Percentiles rank a stretch among this genome's conserved stretches.
Conservation (phyloP, 2,329 filamentous ascomycete species). For the Penicillium sp. region DNA sequence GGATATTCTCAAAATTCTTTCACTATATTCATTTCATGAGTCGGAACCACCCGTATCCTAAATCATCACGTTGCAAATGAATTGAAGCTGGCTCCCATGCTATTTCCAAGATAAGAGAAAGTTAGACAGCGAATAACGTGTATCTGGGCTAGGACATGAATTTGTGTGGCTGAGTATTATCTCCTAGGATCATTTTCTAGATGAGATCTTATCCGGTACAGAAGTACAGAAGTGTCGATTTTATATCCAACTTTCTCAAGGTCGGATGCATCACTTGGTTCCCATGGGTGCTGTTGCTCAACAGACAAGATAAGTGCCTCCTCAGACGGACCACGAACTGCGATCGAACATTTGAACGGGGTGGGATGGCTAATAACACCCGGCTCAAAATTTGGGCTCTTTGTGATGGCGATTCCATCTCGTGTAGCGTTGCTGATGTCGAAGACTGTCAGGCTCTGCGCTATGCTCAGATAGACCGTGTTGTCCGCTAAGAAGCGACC, state of each 20-base stretch:
- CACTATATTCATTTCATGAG: neutral
- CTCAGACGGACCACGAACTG: conserved; percentile 1
- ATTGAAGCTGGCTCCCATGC: neutral
- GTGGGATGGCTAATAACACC: conserved; percentile 45
- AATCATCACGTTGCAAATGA: neutral
- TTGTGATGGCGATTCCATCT: conserved; percentile 47
- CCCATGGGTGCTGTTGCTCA: conserved; percentile 8
- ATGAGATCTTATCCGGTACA: neutral
- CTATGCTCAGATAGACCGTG: conserved; percentile 51
- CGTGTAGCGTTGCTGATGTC: conserved; percentile 47
- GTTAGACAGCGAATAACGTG: neutral
- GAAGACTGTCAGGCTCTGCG: conserved; percentile 56
- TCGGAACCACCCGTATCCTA: neutral
- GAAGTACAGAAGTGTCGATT: neutral
- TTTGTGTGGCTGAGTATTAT: neutral
- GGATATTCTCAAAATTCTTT: neutral
- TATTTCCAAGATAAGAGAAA: neutral
- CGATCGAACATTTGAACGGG: conserved; percentile 28
- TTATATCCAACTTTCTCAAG: neutral
- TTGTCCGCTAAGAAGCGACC: conserved; percentile 50
- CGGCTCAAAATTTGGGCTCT: conserved; percentile 43
- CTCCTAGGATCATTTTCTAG: neutral
- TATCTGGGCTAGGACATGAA: neutral
- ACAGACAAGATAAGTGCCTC: conserved; percentile 2
- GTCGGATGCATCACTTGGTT: neutral